Conservation (phyloP, 768 basidiomycete genomes). For the Leccinum rimulosum region DNA sequence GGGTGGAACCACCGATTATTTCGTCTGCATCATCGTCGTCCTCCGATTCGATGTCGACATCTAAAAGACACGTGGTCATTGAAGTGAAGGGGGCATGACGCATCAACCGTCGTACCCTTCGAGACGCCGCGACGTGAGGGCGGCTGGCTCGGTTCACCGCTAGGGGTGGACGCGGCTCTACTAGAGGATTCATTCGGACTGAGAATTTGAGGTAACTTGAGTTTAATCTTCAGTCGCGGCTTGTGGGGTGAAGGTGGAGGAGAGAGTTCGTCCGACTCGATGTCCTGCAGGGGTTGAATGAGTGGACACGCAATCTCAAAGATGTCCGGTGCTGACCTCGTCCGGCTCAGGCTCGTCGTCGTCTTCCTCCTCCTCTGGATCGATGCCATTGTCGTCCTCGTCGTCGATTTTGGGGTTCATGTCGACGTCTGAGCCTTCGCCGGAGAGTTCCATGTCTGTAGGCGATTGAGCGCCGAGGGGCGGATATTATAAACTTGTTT, state of each 20-base stretch:
- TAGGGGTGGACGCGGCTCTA: conserved; percentile 25
- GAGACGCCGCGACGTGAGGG: conserved; percentile 28
- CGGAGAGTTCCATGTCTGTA: conserved; percentile 26
- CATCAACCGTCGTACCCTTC: conserved; percentile 13
- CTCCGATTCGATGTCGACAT: conserved; percentile 42
- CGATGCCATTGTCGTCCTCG: conserved; percentile 38
- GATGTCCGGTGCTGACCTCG: conserved; percentile 1
- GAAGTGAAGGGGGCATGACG: background rate
- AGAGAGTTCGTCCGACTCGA: conserved; percentile 35
- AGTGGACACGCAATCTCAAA: background rate
- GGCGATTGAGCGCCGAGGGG: conserved; percentile 2
- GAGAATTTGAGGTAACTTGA: conserved; percentile 48
- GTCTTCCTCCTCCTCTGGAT: conserved; percentile 33
- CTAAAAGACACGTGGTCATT: conserved; percentile 17
- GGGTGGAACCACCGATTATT: conserved; percentile 34
- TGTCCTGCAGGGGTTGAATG: conserved; percentile 20
- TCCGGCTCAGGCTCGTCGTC: conserved; percentile 19
- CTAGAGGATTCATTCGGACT: conserved; percentile 33
- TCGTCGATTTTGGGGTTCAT: conserved; percentile 34
- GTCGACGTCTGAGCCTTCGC: conserved; percentile 33
- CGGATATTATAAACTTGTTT: background rate
- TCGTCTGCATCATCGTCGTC: conserved; percentile 40
- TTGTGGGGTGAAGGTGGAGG: conserved; percentile 33
- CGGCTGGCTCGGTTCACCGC: conserved; percentile 23
- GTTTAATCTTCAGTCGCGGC: conserved; percentile 58